Percentiles rank a stretch among this genome's conserved stretches.
Evolutionary conservation across 331 rosid species (phyloP).

Genomic region (Pyracantha coccinea): DNA sequence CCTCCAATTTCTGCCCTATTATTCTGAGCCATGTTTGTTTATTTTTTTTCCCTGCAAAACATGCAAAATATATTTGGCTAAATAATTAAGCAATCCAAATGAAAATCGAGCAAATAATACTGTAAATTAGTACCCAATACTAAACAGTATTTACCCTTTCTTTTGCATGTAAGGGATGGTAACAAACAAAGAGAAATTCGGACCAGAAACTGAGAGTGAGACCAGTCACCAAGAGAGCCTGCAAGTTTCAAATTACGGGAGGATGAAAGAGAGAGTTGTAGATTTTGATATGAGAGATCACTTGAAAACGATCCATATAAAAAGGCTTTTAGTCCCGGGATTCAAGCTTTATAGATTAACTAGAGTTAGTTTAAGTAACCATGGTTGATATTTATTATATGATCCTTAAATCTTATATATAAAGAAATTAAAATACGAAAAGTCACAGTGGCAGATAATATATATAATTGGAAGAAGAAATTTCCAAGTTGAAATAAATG

Average conservation of each 20-base stretch:
- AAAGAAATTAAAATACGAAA: too few relatives aligned
- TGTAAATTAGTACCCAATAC: not conserved
- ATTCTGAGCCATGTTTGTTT: not conserved
- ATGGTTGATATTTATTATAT: not conserved
- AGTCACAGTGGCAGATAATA: not conserved
- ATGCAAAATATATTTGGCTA: not conserved
- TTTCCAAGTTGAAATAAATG: not conserved
- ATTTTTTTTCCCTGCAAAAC: not conserved
- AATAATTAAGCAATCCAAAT: not conserved
- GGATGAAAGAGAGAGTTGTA: not conserved
- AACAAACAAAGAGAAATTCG: not conserved
- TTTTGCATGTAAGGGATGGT: not conserved
- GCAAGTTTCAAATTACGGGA: not conserved
- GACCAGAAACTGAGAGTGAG: not conserved
- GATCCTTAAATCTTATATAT: too few relatives aligned
- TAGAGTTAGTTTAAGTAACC: not conserved
- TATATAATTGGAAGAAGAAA: not conserved
- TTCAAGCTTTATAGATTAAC: not conserved
- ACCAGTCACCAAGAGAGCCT: not conserved
- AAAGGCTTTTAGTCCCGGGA: not conserved
- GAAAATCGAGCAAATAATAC: not conserved
- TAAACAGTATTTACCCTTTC: not conserved
- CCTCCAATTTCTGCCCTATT: conserved; percentile 14
- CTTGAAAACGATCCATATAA: not conserved
- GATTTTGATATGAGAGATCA: not conserved